Evolutionary conservation across 192 early-diverging fungal species (phyloP), one percentile per base, ranked within the genome.

Genomic region (Phycomyces nitens): DNA sequence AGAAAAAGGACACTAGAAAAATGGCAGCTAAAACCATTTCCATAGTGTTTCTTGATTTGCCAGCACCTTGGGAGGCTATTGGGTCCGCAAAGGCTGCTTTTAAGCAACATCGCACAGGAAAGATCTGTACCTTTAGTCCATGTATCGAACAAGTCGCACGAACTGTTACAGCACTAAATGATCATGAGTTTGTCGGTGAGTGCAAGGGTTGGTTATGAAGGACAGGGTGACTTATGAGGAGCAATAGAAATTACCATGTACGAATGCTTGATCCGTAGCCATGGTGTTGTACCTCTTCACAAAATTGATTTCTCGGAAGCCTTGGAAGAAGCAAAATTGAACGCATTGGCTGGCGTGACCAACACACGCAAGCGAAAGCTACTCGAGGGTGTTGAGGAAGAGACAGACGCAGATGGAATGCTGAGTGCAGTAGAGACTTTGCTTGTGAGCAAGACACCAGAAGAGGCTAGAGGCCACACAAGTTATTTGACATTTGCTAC

Each of bases 401-500:
- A 70, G 16, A 64, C 41, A 16, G 63, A 71, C 7, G 52, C 55
- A 38, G 69, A 52, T 34, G 29, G 29, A 34, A 2, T 34, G 29
- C 7, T 7, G 7, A 34, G 3, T 21, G 58, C 56, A 15, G 44
- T 34, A 15, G 50, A 18, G 18, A 38, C 39, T n/a, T 61, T 88
- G 24, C 56, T 84, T 26, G 79, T 90, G 11, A 82, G 89, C 2
- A 91, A 86, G 56, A 82, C 85, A 7, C 66, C 78, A 2, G 61
- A 53, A 1, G 86, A 80, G 52, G 75, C 80, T 60, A 84, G 87
- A 29, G 96, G 96, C 5, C 96, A 98, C 72, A 98, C 96, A 1
- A 96, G 94, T 39, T 98, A 92, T 66, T 77, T 98, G 66, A 91
- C 94, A 15, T 98, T 98, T 88, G 95, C 94, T 3, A 90, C 87